Percentiles rank a stretch among this genome's conserved stretches.
These are phyloP conservation scores for Allantophomopsis cytisporea DNA, from an alignment of 2,329 filamentous ascomycete genomes.

Conservation along the genomic window DNA sequence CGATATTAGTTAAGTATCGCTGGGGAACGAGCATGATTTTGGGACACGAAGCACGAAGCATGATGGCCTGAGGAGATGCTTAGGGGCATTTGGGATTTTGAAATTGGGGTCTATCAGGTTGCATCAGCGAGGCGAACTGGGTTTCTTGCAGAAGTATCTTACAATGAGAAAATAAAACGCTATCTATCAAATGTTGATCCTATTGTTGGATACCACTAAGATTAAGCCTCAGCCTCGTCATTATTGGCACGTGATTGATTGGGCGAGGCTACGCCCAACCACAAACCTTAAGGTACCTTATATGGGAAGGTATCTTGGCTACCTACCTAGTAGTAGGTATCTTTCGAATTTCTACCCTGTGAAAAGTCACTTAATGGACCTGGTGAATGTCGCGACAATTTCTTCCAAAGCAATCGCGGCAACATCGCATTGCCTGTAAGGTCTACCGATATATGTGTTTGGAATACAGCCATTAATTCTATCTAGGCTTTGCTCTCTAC, in stretches of 20 bases:
- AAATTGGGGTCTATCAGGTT: slow-evolving; percentile 3
- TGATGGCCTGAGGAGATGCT: slow-evolving; percentile 1
- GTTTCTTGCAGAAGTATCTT: slow-evolving; percentile 3
- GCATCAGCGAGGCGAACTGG: slow-evolving; percentile 21
- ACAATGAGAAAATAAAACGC: no score
- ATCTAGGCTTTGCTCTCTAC: slow-evolving; percentile 55
- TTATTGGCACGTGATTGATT: no score
- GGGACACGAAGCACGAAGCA: no score
- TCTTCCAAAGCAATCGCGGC: slow-evolving; percentile 28
- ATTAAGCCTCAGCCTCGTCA: no score
- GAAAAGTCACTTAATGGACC: neutral
- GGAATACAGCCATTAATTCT: neutral
- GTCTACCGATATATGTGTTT: neutral
- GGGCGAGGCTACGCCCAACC: no score
- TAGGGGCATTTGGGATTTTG: slow-evolving; percentile 7
- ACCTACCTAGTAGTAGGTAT: no score
- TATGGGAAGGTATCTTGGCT: no score
- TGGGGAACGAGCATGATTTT: neutral
- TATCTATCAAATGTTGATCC: neutral
- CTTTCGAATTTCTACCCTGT: no score
- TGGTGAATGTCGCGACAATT: slow-evolving; percentile 29
- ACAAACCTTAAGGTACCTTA: no score
- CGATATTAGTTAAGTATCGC: no score
- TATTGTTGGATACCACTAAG: no score
- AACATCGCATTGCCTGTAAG: slow-evolving; percentile 37